Evolutionary conservation across 345 rosid species (phyloP), one percentile per base, ranked within the genome.

Genomic region (Litchi chinensis): DNA sequence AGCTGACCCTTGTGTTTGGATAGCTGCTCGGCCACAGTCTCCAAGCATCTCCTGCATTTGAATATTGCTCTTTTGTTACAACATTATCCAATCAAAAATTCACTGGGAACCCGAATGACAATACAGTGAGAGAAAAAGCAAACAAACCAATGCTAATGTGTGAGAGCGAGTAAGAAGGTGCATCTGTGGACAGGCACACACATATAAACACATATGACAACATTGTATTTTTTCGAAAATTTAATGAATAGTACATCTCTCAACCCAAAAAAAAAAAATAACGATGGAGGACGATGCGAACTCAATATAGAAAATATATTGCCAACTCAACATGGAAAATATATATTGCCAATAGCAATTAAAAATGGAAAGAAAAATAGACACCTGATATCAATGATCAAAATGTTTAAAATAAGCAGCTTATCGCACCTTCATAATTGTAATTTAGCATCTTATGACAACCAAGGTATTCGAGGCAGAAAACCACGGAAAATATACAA

Each of bases 1-100:
- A 1, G 89, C 79, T 82, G 98, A 96, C 37, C 99, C 98, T 81
- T 93, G 97, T 57, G 99, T 96, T 84, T 96, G 99, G 68, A 96
- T 96, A 63, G 98, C 99, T 43, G 99, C 98, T 81, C 93, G 94
- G 21, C 99, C 98, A 86, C 95, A 93, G 28, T 94, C 98, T 65
- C 99, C 99, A 40, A 96, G 97, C 82, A 93, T 89, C 81, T 90
- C 98, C 99, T 96, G 81, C 54, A 70, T 48, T 57, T 12, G 60
- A 65, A 40, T 56, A 71, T 65, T 48, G 67, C 50, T 28, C 65
- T 2, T n/a, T 32, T 10, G 75, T 79, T 60, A 56, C 11, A 37
- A 22, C 57, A 75, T 43, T 41, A 13, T 44, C 43, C 63, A 21
- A 59, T 44, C 40, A 74, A 48, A 40, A 32, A 16, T 26, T 37